Base-by-base conservation (phyloP, 2,329 filamentous ascomycete genomes). In the Fusarium ramigenum region DNA sequence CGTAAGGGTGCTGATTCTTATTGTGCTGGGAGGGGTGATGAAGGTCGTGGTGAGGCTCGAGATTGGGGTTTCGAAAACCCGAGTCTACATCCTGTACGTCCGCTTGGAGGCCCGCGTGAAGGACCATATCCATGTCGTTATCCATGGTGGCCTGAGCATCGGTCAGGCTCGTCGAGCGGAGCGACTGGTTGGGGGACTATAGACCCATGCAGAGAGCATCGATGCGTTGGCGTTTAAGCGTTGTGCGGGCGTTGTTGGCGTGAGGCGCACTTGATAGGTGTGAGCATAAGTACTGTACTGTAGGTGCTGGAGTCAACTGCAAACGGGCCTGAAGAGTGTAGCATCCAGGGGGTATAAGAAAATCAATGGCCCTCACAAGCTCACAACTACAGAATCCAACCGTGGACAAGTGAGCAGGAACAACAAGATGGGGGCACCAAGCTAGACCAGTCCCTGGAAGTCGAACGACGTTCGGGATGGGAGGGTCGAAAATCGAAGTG, bases 141-240 rank as follows among this genome's bases (percentile, higher is more conserved):
- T 87, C 85, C 86, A 87, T 88, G 81, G 82, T 85, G 80, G 81
- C 81, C 80, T 81, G 80, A 80, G 81, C 83, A 84, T 84, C 80
- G 78, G 83, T 84, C 82, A 82, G 82, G 82, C 81, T 80, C 77
- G 78, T 80, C 78, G 80, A 81, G 79, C 78, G 79, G 80, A 82
- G 79, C 81, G 82, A 82, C 81, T 80, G 80, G 82, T 82, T 79
- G 80, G 80, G 79, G 80, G 78, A 79, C 80, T 80, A 81, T 73
- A 82, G 79, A 82, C 80, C 82, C 83, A 84, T 83, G 83, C 82
- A 84, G 80, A 79, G 79, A 80, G 82, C 83, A 85, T 85, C 80
- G 84, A 85, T 84, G 83, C 82, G 84, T 82, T 85, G 84, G 83
- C 82, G 77, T 75, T 69, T 70, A 67, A 68, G 69, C 61, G 71